Conservation (phyloP, 495 filamentous ascomycete species). For the Monascus purpureus region DNA sequence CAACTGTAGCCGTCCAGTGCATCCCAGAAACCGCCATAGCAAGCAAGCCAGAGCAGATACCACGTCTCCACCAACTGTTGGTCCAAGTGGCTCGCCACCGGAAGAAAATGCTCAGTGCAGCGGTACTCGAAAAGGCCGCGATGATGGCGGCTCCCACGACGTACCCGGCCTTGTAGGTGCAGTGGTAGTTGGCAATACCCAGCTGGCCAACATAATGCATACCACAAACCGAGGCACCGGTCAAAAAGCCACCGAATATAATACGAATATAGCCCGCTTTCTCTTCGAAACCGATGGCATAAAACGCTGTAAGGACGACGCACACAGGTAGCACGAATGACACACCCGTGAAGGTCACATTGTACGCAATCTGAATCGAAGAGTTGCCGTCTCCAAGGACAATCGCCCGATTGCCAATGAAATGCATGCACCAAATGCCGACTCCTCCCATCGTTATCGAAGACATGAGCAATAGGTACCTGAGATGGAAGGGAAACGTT, state of each 20-base stretch:
- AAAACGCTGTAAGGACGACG: constrained; percentile 60
- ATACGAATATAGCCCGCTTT: constrained; percentile 43
- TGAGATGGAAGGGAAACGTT: too few species aligned
- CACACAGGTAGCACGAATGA: constrained; percentile 73
- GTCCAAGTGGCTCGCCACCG: constrained; percentile 63
- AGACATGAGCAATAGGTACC: constrained; percentile 48
- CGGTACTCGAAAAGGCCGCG: constrained; percentile 51
- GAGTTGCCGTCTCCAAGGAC: constrained; percentile 45
- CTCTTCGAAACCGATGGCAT: constrained; percentile 42
- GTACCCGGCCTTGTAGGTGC: constrained; percentile 38
- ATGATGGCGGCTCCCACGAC: constrained; percentile 60
- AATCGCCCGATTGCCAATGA: constrained; percentile 71
- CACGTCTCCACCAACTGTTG: constrained; percentile 60
- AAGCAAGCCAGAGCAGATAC: constrained; percentile 49
- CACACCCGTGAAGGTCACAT: constrained; percentile 51
- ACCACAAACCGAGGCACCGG: constrained; percentile 61
- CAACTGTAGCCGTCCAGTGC: constrained; percentile 73
- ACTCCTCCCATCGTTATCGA: constrained; percentile 70
- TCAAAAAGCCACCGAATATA: constrained; percentile 46
- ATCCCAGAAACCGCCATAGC: constrained; percentile 68
- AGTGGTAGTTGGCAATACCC: constrained; percentile 65
- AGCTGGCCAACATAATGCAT: constrained; percentile 88
- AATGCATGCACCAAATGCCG: constrained; percentile 79
- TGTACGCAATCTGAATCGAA: constrained; percentile 60
- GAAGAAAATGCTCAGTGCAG: constrained; percentile 65